Evolutionary conservation across 495 filamentous ascomycete genomes (phyloP), one percentile per base, ranked within the genome.

Genomic region (Penicillium paradoxum): DNA sequence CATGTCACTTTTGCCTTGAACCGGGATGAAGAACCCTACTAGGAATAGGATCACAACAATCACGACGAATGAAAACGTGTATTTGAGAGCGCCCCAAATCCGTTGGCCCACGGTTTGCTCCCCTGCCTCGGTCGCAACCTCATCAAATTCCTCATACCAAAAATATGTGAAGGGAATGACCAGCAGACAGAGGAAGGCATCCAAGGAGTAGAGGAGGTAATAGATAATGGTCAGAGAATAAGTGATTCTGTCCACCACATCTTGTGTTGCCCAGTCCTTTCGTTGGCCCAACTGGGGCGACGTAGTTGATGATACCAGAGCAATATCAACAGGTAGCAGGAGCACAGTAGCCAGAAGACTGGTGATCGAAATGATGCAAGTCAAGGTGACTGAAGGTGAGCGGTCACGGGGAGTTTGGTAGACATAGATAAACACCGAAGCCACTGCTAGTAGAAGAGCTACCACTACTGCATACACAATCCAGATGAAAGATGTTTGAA

Each of bases 141-240:
- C 86, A 60, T 92, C 88, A 60, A 95, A 93, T 69, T 97, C 95
- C 71, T 99, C 93, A 56, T 95, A 95, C 83, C 85, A 96, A 71
- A 99, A 99, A 72, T 97, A 99, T 11, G 90, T 85, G 65, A 99
- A 99, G 1, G 93, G 93, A 17, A 96, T 84, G 17, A 96, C 82
- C 30, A 98, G 63, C 33, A 99, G 77, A 65, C 95, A 97, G 13
- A 99, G 84, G 2, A 95, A 66, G 1, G 91, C 91, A 70, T 99
- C 95, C 53, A 96, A 68, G 27, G 87, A 92, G 70, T 97, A 99
- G 1, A 97, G 78, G 0, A 82, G 77, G 69, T 97, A 99, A 69
- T 97, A 99, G 45, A 96, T 84, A 51, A 93, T 81, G 61, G 88
- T 88, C 37, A 99, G 74, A 1, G 88, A 88, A 27, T 81, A 76